phyloP scores from a whole-genome alignment of 108 stramenopile genomes.

The Conticribra weissflogii region DNA sequence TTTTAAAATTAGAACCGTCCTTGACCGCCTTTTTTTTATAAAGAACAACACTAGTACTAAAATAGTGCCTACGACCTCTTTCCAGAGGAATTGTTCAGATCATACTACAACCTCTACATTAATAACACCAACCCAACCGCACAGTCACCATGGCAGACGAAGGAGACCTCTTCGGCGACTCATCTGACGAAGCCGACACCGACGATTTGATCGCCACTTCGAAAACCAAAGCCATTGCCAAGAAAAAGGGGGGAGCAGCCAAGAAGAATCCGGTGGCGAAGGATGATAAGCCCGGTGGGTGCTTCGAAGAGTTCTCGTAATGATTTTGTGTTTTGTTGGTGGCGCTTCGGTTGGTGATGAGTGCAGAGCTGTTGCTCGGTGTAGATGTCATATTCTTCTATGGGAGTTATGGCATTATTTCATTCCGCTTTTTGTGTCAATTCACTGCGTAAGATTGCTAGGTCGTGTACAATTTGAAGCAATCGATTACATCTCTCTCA shows the following conservation, averaged over 20 bases:
- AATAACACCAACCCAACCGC: neutral
- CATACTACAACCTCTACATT: too few relatives aligned
- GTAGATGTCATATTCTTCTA: neutral
- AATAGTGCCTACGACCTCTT: too few relatives aligned
- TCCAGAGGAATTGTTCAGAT: too few relatives aligned
- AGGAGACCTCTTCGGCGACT: slow-evolving; percentile 77
- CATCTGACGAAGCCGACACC: slow-evolving; percentile 75
- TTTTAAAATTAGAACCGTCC: too few relatives aligned
- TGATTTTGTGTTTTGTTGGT: neutral
- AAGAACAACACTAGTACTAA: too few relatives aligned
- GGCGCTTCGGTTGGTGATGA: too few relatives aligned
- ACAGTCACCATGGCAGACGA: slow-evolving; percentile 65
- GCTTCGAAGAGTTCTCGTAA: neutral
- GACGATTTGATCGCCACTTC: slow-evolving; percentile 77
- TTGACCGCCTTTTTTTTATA: too few relatives aligned
- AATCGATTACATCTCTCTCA: too few relatives aligned
- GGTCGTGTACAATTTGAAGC: too few relatives aligned
- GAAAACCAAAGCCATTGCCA: slow-evolving; percentile 54
- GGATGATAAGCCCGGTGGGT: slow-evolving; percentile 58
- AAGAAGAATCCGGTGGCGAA: slow-evolving; percentile 8
- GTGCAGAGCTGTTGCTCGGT: too few relatives aligned
- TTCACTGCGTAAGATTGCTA: too few relatives aligned
- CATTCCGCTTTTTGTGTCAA: too few relatives aligned
- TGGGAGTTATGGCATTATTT: neutral
- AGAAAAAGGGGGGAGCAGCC: slow-evolving; percentile 43